These are phyloP conservation scores for Rosa chinensis DNA, from an alignment of 306 rosid genomes.

Conservation along the genomic window DNA sequence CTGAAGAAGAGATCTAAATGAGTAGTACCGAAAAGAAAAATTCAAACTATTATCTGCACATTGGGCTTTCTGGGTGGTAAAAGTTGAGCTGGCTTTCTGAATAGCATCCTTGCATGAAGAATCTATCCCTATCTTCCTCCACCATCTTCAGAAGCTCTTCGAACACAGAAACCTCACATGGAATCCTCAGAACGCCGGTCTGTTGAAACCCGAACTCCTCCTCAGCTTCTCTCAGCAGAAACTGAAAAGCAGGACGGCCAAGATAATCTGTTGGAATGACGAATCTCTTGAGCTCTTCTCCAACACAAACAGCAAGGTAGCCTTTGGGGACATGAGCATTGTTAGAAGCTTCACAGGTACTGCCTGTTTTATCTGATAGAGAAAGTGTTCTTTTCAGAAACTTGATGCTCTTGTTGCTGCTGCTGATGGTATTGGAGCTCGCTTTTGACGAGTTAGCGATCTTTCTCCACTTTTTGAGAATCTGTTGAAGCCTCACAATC, in stretches of 20 bases:
- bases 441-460: constrained; percentile 59
- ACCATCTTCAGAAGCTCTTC: constrained; percentile 69
- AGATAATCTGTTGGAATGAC: constrained; percentile 74
- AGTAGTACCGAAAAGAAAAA: constrained; percentile 4
- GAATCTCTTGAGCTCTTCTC: constrained; percentile 65
- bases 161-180: constrained; percentile 73
- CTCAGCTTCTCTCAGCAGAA: constrained; percentile 78
- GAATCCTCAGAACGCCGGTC: constrained; percentile 79
- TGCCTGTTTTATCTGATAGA: constrained; percentile 36
- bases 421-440: background rate
- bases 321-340: constrained; percentile 70
- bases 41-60: constrained; percentile 64
- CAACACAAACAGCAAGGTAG: constrained; percentile 79
- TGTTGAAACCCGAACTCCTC: constrained; percentile 94
- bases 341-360: constrained; percentile 31
- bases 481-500: constrained; percentile 89
- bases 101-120: constrained; percentile 48
- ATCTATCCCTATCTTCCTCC: constrained; percentile 45
- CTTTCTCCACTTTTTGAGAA: constrained; percentile 95
- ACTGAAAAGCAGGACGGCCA: constrained; percentile 63
- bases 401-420: constrained; percentile 50
- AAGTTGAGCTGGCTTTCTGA: constrained; percentile 45
- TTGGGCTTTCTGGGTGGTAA: constrained; percentile 74
- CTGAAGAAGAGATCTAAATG: constrained; percentile 16
- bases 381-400: constrained; percentile 75